Evolutionary conservation across 2,329 filamentous ascomycete species (phyloP).

Genomic region (Tricladium varicosporioides): DNA sequence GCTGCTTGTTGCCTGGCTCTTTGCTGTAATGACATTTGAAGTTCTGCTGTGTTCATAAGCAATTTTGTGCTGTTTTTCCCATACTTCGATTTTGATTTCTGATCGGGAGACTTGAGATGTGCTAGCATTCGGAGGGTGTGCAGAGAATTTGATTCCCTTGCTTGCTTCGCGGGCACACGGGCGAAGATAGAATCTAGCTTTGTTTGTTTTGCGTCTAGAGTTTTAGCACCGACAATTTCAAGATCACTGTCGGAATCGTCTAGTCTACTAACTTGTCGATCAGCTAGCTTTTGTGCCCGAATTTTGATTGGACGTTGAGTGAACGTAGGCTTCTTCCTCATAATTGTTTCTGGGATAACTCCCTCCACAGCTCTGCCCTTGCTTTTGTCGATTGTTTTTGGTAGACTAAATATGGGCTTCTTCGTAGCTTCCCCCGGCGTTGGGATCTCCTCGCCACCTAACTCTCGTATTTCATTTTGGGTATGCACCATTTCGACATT

Average conservation of each 20-base stretch:
- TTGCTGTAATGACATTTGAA: conserved; percentile 66
- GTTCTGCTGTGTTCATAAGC: conserved; percentile 66
- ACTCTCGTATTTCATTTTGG: neutral
- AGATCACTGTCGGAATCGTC: conserved; percentile 47
- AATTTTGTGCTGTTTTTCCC: conserved; percentile 42
- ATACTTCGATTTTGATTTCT: conserved; percentile 40
- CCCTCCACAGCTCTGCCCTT: conserved; percentile 55
- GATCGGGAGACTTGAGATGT: conserved; percentile 61
- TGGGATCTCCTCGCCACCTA: conserved; percentile 16
- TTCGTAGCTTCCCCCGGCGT: conserved; percentile 19
- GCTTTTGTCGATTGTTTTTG: conserved; percentile 48
- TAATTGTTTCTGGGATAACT: conserved; percentile 3
- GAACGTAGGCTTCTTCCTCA: conserved; percentile 26
- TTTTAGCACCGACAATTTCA: conserved; percentile 35
- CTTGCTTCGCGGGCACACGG: conserved; percentile 60
- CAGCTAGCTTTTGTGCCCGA: conserved; percentile 38
- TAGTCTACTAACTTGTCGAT: conserved; percentile 35
- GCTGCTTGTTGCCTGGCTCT: conserved; percentile 79
- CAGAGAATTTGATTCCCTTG: conserved; percentile 62
- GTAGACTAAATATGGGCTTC: conserved; percentile 17
- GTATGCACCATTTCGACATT: neutral
- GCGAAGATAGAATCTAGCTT: conserved; percentile 67
- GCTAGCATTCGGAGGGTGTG: conserved; percentile 72
- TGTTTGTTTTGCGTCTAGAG: conserved; percentile 37
- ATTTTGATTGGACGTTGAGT: conserved; percentile 38